Base-by-base conservation (phyloP, 768 basidiomycete genomes). In the Coprinellus aureogranulatus region DNA sequence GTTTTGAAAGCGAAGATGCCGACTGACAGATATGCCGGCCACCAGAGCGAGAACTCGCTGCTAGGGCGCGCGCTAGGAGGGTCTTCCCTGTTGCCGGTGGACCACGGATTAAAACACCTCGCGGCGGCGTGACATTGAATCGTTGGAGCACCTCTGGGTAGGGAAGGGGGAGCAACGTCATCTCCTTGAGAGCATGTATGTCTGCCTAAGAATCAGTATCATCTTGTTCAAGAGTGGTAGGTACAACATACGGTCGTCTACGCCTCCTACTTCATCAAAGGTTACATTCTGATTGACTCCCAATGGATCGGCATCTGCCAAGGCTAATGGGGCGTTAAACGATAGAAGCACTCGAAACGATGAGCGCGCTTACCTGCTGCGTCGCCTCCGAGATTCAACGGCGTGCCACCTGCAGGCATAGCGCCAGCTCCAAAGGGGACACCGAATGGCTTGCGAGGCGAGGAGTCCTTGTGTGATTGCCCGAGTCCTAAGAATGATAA, bases 21-120 rank as follows among this genome's bases (percentile, higher is more conserved):
- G 27, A 79, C 91, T 51, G 69, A 94, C 94, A 89, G 47, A 98
- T 94, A 63, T 89, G 87, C 59, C 89, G 87, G 41, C 92, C 94
- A 34, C 90, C 86, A 0, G 88, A 86, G 30, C 90, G 84, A 69
- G 92, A 94, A 60, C 90, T 96, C 0, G 96, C 92, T 1, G 97
- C 96, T 5, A 99, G 78, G 2, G 97, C 97, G 58, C 97, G 80
- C 0, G 97, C 97, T 16, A 99, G 75, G 0, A 99, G 79, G 0
- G 97, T 99, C 73, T 95, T 95, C 46, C 97, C 97, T 0, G 97
- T 99, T n/a, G 97, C 97, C 0, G 97, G 97, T 10, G 97, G 97
- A 16, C 97, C 97, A 67, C 98, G 96, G 73, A 99, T 97, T 22
- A 99, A 76, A 0, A 99, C 97, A 50, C 97, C 97, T 30, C 97